Evolutionary conservation across 2,329 filamentous ascomycete genomes (phyloP).

Genomic region (Nothophoma quercina): DNA sequence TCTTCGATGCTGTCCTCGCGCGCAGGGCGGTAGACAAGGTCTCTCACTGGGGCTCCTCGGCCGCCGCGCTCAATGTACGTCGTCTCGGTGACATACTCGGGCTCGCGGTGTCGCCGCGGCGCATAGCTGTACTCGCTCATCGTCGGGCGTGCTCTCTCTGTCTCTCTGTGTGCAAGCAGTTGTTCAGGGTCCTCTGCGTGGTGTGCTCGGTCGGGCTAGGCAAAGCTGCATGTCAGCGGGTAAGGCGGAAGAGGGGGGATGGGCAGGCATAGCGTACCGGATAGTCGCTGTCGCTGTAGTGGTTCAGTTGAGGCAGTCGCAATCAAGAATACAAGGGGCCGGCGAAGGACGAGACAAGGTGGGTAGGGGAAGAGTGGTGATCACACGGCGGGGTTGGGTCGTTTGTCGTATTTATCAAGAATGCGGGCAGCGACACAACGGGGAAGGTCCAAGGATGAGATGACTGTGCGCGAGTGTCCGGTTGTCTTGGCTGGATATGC

Average conservation of each 20-base stretch:
- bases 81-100: constrained; percentile 59
- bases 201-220: constrained; percentile 23
- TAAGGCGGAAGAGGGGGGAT: not conserved
- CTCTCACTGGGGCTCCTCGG: constrained; percentile 53
- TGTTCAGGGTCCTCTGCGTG: constrained; percentile 18
- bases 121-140: constrained; percentile 62
- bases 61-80: constrained; percentile 60
- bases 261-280: constrained; percentile 28
- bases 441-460: constrained; percentile 9
- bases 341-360: constrained; percentile 28
- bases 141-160: constrained; percentile 20
- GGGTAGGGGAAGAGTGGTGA: constrained; percentile 11
- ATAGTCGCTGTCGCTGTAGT: constrained; percentile 13
- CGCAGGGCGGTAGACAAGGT: constrained; percentile 59
- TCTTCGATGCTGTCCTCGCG: constrained; percentile 87
- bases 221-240: constrained; percentile 26
- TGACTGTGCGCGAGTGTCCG: constrained; percentile 13
- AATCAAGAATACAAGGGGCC: constrained; percentile 22
- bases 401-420: constrained; percentile 13
- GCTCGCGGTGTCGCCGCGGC: constrained; percentile 58
- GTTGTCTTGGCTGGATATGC: constrained; percentile 7
- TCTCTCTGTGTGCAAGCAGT: constrained; percentile 16
- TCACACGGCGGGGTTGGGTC: constrained; percentile 9
- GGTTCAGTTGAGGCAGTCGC: constrained; percentile 8
- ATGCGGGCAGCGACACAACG: constrained; percentile 9